phyloP scores from a whole-genome alignment of 1,139 yeast genomes.

The Yamadazyma atlantica region DNA sequence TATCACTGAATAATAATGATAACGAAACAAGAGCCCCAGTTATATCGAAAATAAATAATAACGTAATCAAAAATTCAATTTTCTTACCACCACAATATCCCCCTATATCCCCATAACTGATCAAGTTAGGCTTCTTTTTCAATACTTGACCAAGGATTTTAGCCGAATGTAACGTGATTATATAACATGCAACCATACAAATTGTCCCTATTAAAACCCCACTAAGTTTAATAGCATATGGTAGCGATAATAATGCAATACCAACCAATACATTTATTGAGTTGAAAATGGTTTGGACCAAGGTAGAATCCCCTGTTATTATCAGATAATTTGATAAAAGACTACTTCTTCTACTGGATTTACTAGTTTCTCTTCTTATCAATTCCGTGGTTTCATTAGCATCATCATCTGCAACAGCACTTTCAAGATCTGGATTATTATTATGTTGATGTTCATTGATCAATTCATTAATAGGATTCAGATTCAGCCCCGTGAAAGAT shows the following conservation, averaged over 20 bases:
- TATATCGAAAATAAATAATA: constrained; percentile 72
- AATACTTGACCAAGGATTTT: constrained; percentile 38
- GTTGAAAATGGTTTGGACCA: constrained; percentile 85
- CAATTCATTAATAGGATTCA: constrained; percentile 11
- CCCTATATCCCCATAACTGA: constrained; percentile 49
- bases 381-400: constrained; percentile 11
- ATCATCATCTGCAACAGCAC: constrained; percentile 13
- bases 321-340: constrained; percentile 13
- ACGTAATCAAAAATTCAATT: constrained; percentile 60
- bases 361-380: constrained; percentile 4
- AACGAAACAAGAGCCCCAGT: constrained; percentile 77
- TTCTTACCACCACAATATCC: constrained; percentile 42
- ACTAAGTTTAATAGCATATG: constrained; percentile 73
- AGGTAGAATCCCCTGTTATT: constrained; percentile 48
- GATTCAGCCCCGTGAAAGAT: constrained; percentile 39
- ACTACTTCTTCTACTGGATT: constrained; percentile 17
- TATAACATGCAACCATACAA: constrained; percentile 55
- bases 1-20: constrained; percentile 80
- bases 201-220: constrained; percentile 76
- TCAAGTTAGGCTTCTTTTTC: constrained; percentile 25
- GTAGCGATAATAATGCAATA: constrained; percentile 80
- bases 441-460: constrained; percentile 20
- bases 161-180: constrained; percentile 72
- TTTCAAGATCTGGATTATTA: constrained; percentile 4
- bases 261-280: constrained; percentile 85